Evolutionary conservation across 1,284 basidiomycete species (phyloP).

Genomic region (Pascua guehoae): DNA sequence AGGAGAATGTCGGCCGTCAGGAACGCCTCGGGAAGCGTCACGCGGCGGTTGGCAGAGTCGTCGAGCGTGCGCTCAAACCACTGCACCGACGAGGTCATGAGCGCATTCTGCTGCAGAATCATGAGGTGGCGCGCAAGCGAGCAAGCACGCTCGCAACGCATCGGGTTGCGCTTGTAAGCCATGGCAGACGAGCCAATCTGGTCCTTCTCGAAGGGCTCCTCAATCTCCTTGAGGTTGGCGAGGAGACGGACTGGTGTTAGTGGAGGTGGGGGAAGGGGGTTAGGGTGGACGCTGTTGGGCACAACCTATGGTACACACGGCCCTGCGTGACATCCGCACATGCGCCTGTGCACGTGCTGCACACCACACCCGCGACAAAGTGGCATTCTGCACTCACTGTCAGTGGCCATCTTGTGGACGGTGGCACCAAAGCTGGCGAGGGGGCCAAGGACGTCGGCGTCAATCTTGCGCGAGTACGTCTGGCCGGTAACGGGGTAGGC

Average conservation of each 20-base stretch:
- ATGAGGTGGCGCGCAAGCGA: slow-evolving; percentile 88
- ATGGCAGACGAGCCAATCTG: slow-evolving; percentile 97
- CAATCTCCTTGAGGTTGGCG: slow-evolving; percentile 95
- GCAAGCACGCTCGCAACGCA: slow-evolving; percentile 97
- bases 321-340: too few species aligned
- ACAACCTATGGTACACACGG: too few species aligned
- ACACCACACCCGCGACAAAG: too few species aligned
- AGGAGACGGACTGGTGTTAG: slow-evolving; percentile 62
- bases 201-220: slow-evolving; percentile 98
- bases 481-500: slow-evolving; percentile 98
- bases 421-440: slow-evolving; percentile 90
- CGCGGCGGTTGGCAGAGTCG: slow-evolving; percentile 93
- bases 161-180: slow-evolving; percentile 99
- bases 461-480: slow-evolving; percentile 97
- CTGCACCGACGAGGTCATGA: slow-evolving; percentile 87
- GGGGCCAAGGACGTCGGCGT: slow-evolving; percentile 85
- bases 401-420: slow-evolving; percentile 96
- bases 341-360: too few species aligned
- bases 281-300: too few species aligned
- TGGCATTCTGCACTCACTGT: slow-evolving; percentile 52
- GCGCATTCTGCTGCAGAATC: slow-evolving; percentile 86
- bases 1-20: slow-evolving; percentile 95
- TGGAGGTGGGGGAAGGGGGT: neutral
- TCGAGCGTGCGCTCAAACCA: slow-evolving; percentile 97
- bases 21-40: slow-evolving; percentile 95